A percentile compares a stretch with the other conserved stretches of the same genome.
phyloP scores from a whole-genome alignment of 495 filamentous ascomycete species.

The Penicillium soppii region DNA sequence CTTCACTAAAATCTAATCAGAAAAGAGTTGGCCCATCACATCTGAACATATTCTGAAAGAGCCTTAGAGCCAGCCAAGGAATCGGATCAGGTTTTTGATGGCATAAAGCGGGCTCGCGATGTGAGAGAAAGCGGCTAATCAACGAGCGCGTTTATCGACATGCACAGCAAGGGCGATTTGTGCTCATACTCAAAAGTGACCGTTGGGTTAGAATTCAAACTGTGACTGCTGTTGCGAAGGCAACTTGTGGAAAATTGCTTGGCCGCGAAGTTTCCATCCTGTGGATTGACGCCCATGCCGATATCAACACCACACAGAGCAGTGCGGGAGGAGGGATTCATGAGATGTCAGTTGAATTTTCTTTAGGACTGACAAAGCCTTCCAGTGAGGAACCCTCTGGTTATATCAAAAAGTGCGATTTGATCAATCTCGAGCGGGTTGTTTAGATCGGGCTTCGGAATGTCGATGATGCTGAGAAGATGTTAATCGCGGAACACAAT shows the following conservation, averaged over 20 bases:
- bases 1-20: no score
- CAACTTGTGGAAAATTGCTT: slow-evolving; percentile 67
- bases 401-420: slow-evolving; percentile 62
- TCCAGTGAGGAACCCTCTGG: slow-evolving; percentile 60
- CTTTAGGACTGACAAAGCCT: slow-evolving; percentile 68
- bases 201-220: slow-evolving; percentile 87
- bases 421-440: slow-evolving; percentile 66
- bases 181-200: slow-evolving; percentile 84
- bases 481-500: slow-evolving; percentile 69
- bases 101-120: slow-evolving; percentile 78
- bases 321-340: slow-evolving; percentile 81
- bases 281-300: slow-evolving; percentile 89
- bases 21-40: no score
- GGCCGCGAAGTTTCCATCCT: slow-evolving; percentile 74
- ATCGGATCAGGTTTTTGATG: slow-evolving; percentile 55
- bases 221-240: slow-evolving; percentile 69
- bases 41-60: no score
- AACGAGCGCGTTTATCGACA: slow-evolving; percentile 75
- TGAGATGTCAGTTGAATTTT: slow-evolving; percentile 85
- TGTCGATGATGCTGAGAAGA: slow-evolving; percentile 79
- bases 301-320: slow-evolving; percentile 88
- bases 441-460: slow-evolving; percentile 89
- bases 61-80: no score
- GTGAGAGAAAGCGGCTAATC: slow-evolving; percentile 59
- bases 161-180: slow-evolving; percentile 71